These are phyloP conservation scores for Geotrichum siamense DNA, from an alignment of 1,139 yeast species.

Conservation along the genomic window DNA sequence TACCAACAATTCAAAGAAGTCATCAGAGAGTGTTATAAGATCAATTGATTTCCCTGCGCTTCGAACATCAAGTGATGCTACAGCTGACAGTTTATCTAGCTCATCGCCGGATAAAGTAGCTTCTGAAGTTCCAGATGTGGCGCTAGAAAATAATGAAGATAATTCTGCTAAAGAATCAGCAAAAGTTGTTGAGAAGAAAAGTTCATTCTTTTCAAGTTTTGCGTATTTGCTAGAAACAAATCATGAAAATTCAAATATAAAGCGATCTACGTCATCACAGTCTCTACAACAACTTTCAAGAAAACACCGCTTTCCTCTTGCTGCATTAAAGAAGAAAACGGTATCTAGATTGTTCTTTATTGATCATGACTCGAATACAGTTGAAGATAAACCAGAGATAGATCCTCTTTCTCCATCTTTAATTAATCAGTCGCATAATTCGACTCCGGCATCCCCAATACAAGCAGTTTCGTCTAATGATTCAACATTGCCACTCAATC, in stretches of 20 bases:
- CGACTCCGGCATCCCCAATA: slow-evolving; percentile 13
- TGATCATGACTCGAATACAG: slow-evolving; percentile 9
- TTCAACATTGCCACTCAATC: slow-evolving; percentile 6
- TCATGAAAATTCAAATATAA: slow-evolving; percentile 5
- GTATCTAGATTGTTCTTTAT: slow-evolving; percentile 21
- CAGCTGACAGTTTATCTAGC: slow-evolving; percentile 4
- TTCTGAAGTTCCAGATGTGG: slow-evolving; percentile 6
- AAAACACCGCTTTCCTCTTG: slow-evolving; percentile 18
- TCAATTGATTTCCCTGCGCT: neutral
- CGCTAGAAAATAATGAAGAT: neutral
- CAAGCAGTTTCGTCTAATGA: slow-evolving; percentile 9
- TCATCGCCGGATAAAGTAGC: slow-evolving; percentile 9
- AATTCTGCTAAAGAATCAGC: too few species aligned
- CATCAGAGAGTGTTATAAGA: slow-evolving; percentile 3
- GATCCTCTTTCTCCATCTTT: slow-evolving; percentile 4
- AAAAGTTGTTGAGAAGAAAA: slow-evolving; percentile 5
- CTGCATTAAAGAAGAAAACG: slow-evolving; percentile 20
- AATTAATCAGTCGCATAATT: neutral
- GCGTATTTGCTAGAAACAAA: slow-evolving; percentile 10
- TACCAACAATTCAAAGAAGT: slow-evolving; percentile 1
- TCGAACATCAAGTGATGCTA: slow-evolving; percentile 8
- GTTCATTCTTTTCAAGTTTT: slow-evolving; percentile 10
- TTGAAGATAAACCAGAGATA: neutral
- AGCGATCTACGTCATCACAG: slow-evolving; percentile 10
- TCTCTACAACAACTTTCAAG: slow-evolving; percentile 7